Conservation (phyloP, 2,329 filamentous ascomycete genomes). For the Ilyonectria sp. region DNA sequence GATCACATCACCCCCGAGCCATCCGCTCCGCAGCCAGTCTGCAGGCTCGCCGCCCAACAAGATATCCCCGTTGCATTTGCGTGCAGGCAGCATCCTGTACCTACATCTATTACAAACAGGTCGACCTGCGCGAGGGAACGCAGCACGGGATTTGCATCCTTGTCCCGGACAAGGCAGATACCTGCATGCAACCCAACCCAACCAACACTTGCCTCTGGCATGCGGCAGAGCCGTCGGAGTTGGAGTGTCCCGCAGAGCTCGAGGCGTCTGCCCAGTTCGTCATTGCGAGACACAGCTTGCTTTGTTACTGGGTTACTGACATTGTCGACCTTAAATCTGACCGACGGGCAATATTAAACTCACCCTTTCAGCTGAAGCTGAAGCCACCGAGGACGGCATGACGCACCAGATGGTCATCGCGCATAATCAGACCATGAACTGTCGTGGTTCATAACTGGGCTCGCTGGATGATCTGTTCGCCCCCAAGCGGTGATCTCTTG, state of each 20-base stretch:
- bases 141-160: slow-evolving; percentile 18
- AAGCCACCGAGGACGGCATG: not conserved
- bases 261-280: not conserved
- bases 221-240: not conserved
- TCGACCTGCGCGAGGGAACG: slow-evolving; percentile 1
- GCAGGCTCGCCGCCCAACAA: slow-evolving; percentile 1
- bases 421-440: not conserved
- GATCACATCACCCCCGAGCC: slow-evolving; percentile 8
- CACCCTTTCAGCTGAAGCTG: not conserved
- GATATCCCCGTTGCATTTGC: not conserved
- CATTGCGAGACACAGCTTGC: not conserved
- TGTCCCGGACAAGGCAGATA: slow-evolving; percentile 7
- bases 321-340: not conserved
- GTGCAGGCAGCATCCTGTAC: slow-evolving; percentile 4
- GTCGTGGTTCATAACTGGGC: not conserved
- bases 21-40: slow-evolving; percentile 2
- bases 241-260: not conserved
- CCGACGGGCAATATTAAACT: not conserved
- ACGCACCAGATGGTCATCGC: not conserved
- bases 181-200: slow-evolving; percentile 24
- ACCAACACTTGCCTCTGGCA: slow-evolving; percentile 4
- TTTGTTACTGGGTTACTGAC: not conserved
- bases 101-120: slow-evolving; percentile 18
- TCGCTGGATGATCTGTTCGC: not conserved
- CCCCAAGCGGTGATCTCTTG: not conserved